These are phyloP conservation scores for Populus ilicifolia DNA, from an alignment of 345 rosid genomes.

Conservation along the genomic window DNA sequence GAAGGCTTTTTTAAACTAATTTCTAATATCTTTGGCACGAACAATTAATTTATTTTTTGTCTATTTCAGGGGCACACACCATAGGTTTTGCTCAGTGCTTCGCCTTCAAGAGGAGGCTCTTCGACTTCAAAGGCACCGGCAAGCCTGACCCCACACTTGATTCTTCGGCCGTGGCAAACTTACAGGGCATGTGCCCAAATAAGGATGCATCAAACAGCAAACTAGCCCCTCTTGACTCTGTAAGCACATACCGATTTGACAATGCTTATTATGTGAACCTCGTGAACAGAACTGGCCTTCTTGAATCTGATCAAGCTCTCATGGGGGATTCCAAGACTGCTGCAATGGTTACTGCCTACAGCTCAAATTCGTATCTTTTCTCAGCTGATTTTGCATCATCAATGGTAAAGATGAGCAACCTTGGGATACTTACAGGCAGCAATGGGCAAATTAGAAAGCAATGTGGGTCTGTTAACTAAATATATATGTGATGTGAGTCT, in stretches of 20 bases:
- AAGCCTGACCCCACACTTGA: constrained; percentile 68
- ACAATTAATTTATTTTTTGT: neutral
- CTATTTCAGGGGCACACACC: constrained; percentile 71
- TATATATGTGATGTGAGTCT: neutral
- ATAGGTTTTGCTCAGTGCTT: constrained; percentile 88
- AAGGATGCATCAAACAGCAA: constrained; percentile 47
- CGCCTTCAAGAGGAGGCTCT: constrained; percentile 71
- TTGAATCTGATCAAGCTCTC: constrained; percentile 73
- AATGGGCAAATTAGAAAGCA: constrained; percentile 63
- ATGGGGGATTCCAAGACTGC: constrained; percentile 46
- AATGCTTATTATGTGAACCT: constrained; percentile 50
- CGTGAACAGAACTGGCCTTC: constrained; percentile 40
- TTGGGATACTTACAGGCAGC: constrained; percentile 62
- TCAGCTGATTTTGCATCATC: constrained; percentile 61
- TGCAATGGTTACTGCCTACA: constrained; percentile 50
- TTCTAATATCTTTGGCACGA: neutral
- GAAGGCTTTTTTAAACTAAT: too few relatives aligned
- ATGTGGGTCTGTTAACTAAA: constrained; percentile 58
- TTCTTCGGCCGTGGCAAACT: constrained; percentile 28
- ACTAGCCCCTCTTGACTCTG: constrained; percentile 63
- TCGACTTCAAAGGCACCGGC: constrained; percentile 64
- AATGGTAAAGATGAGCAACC: constrained; percentile 60
- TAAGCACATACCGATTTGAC: constrained; percentile 47
- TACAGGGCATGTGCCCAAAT: constrained; percentile 53
- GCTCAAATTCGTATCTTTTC: constrained; percentile 45